Percentiles rank a stretch among this genome's conserved stretches.
Evolutionary conservation across 495 filamentous ascomycete species (phyloP).

Genomic region (Aspergillus campestris): DNA sequence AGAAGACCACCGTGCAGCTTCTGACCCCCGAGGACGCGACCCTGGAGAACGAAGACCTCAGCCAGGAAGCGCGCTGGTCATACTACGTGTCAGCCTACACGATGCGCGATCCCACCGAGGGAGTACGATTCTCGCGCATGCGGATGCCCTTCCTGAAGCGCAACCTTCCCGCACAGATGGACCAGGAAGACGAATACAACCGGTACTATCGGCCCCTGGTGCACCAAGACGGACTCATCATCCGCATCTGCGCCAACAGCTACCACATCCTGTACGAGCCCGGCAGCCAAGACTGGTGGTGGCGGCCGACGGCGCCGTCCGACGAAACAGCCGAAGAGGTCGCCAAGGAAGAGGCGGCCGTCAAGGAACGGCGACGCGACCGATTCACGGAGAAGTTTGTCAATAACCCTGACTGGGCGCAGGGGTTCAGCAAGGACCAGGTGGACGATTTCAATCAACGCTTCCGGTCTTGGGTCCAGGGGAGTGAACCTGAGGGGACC

Average conservation of each 20-base stretch:
- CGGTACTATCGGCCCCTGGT: constrained; percentile 45
- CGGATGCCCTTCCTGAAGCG: constrained; percentile 62
- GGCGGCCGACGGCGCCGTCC: constrained; percentile 26
- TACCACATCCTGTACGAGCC: constrained; percentile 75
- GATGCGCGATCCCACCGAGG: constrained; percentile 83
- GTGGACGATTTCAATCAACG: constrained; percentile 60
- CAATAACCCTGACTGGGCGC: constrained; percentile 70
- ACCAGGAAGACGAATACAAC: constrained; percentile 41
- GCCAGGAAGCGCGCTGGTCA: constrained; percentile 61
- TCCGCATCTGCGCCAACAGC: constrained; percentile 73
- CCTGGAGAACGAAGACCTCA: constrained; percentile 54
- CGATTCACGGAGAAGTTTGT: constrained; percentile 63
- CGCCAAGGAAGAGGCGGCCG: constrained; percentile 32
- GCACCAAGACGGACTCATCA: constrained; percentile 64
- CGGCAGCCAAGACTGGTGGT: constrained; percentile 54
- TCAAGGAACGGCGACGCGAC: constrained; percentile 50
- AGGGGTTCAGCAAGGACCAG: constrained; percentile 57
- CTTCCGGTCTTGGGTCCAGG: constrained; percentile 43
- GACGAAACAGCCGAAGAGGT: constrained; percentile 40
- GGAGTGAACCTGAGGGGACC: constrained; percentile 16
- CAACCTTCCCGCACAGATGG: constrained; percentile 54
- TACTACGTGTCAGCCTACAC: constrained; percentile 91
- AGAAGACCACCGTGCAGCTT: constrained; percentile 57
- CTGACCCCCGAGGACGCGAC: constrained; percentile 75
- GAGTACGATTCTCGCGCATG: constrained; percentile 56